Evolutionary conservation across 345 rosid genomes (phyloP).

Genomic region (Brassica cretica): DNA sequence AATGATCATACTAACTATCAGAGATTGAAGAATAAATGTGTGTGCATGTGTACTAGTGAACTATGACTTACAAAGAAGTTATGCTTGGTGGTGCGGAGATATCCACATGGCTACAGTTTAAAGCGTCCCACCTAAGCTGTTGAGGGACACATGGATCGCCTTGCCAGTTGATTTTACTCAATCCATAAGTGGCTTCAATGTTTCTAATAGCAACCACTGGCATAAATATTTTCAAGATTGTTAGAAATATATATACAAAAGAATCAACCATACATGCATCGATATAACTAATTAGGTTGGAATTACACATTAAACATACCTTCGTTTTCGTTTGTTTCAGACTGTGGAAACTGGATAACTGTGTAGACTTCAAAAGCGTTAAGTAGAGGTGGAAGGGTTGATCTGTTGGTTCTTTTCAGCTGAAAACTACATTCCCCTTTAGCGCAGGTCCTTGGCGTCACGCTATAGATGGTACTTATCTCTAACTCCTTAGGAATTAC

Average conservation of each 20-base stretch:
- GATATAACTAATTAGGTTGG: neutral
- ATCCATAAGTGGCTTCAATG: conserved; percentile 13
- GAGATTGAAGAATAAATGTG: neutral
- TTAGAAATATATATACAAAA: neutral
- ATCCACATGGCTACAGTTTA: conserved; percentile 16
- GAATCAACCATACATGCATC: neutral
- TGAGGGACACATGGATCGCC: conserved; percentile 35
- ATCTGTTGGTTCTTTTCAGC: conserved; percentile 28
- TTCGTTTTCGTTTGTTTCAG: conserved; percentile 20
- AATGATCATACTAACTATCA: neutral
- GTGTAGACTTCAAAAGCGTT: conserved; percentile 25
- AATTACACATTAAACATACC: conserved; percentile 28
- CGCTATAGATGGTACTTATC: neutral
- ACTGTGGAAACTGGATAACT: conserved; percentile 31
- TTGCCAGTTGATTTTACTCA: conserved; percentile 34
- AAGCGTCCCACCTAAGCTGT: conserved; percentile 12
- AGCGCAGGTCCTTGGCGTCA: neutral
- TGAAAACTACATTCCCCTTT: conserved; percentile 9
- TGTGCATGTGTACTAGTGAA: neutral
- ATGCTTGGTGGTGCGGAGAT: conserved; percentile 20
- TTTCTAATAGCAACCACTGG: neutral
- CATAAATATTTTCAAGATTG: neutral
- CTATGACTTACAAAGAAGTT: conserved; percentile 31
- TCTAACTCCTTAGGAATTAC: neutral
- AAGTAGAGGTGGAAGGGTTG: conserved; percentile 38